These are phyloP conservation scores for Streptanthus diversifolius DNA, from an alignment of 345 rosid genomes.

Conservation along the genomic window DNA sequence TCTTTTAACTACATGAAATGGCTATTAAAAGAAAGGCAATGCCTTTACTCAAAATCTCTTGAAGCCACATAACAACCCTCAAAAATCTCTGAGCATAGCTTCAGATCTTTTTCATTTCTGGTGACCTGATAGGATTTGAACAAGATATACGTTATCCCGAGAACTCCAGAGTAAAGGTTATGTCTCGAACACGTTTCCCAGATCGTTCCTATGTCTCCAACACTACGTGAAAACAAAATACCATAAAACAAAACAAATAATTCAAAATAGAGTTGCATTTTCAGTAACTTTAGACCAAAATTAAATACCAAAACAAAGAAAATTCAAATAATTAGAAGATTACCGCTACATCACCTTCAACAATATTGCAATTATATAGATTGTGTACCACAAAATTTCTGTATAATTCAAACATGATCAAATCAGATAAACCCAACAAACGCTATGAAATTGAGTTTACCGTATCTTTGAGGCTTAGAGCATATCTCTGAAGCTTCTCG, in stretches of 20 bases:
- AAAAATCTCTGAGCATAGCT: slow-evolving; percentile 48
- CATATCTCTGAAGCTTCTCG: slow-evolving; percentile 52
- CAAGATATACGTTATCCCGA: slow-evolving; percentile 61
- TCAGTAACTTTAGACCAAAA: background rate
- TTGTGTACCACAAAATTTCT: too few relatives aligned
- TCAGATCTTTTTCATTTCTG: slow-evolving; percentile 41
- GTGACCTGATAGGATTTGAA: slow-evolving; percentile 49
- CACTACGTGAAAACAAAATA: slow-evolving; percentile 38
- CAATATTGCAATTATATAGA: too few relatives aligned
- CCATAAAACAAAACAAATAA: background rate
- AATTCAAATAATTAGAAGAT: too few relatives aligned
- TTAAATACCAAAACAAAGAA: too few relatives aligned
- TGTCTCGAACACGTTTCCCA: slow-evolving; percentile 43
- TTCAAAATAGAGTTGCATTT: background rate
- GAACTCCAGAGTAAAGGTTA: slow-evolving; percentile 48
- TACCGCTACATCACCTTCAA: too few relatives aligned
- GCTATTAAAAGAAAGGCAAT: background rate
- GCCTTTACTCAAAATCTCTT: slow-evolving; percentile 42
- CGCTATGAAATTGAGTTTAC: slow-evolving; percentile 30
- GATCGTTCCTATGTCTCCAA: slow-evolving; percentile 53
- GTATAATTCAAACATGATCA: background rate
- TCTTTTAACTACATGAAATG: background rate
- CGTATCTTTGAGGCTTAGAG: slow-evolving; percentile 69
- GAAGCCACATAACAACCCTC: slow-evolving; percentile 56
- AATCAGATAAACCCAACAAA: background rate